These are phyloP conservation scores for Truncatella angustata DNA, from an alignment of 2,329 filamentous ascomycete genomes.

Conservation along the genomic window DNA sequence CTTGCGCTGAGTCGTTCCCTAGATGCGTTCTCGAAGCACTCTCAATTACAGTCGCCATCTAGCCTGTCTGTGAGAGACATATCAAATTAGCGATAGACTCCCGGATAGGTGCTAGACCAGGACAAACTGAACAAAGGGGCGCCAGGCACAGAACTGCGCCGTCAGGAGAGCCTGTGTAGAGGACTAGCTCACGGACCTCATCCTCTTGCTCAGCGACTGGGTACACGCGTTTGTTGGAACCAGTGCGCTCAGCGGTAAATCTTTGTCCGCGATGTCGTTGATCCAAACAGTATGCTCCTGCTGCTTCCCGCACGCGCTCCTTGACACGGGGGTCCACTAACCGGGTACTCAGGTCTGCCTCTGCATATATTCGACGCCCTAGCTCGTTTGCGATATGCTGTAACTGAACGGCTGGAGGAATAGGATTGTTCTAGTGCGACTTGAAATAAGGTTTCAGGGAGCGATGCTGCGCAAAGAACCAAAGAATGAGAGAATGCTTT, in stretches of 20 bases:
- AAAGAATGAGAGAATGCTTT: too few species aligned
- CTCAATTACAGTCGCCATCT: conserved; percentile 54
- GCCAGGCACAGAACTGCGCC: neutral
- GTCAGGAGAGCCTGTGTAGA: conserved; percentile 5
- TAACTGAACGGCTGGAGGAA: too few species aligned
- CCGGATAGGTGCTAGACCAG: neutral
- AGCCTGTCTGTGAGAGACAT: conserved; percentile 32
- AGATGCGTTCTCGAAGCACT: conserved; percentile 43
- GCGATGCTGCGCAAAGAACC: too few species aligned
- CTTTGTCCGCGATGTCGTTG: conserved; percentile 12
- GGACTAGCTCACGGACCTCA: conserved; percentile 16
- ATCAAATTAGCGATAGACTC: conserved; percentile 6
- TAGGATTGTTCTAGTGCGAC: too few species aligned
- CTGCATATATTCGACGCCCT: neutral
- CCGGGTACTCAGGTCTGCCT: neutral
- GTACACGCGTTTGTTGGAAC: neutral
- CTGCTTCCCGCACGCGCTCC: conserved; percentile 14
- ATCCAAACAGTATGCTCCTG: conserved; percentile 7
- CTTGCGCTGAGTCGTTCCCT: conserved; percentile 36
- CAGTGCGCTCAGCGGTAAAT: conserved; percentile 6
- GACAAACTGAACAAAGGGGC: neutral
- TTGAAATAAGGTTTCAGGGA: too few species aligned
- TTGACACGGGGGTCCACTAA: conserved; percentile 9
- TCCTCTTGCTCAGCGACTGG: conserved; percentile 13
- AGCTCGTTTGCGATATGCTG: neutral